Percentiles rank a stretch among this genome's conserved stretches.
Evolutionary conservation across 257 asterid species (phyloP).

Genomic region (Coffea eugenioides): DNA sequence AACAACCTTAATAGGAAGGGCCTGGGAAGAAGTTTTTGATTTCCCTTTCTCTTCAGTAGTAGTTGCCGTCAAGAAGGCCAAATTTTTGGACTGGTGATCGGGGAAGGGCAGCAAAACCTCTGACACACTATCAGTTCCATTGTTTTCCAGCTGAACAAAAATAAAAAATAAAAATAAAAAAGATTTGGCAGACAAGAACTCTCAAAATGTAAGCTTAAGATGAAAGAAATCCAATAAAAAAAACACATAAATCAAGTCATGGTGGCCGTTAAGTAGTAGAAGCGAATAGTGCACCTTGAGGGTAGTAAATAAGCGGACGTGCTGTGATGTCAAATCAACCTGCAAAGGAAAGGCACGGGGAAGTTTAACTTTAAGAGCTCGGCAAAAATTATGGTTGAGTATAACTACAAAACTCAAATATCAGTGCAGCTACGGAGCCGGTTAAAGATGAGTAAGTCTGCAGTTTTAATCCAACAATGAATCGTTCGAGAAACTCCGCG

Average conservation of each 20-base stretch:
- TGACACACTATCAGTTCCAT: conserved; percentile 55
- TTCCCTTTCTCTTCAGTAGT: conserved; percentile 71
- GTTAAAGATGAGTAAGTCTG: too few relatives aligned
- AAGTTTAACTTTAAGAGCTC: background rate
- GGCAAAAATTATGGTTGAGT: background rate
- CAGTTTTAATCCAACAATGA: background rate
- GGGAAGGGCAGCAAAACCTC: conserved; percentile 68
- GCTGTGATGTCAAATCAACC: conserved; percentile 88
- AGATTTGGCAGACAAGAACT: background rate
- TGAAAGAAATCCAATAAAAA: conserved; percentile 6
- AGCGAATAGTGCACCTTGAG: conserved; percentile 54
- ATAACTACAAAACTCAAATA: background rate
- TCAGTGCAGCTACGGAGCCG: background rate
- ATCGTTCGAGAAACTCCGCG: background rate
- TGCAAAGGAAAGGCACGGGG: conserved; percentile 37
- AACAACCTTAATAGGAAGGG: conserved; percentile 43
- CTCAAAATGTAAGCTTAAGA: background rate
- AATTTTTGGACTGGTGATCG: conserved; percentile 57
- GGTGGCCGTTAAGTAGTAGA: background rate
- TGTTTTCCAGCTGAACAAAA: conserved; percentile 58
- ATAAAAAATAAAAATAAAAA: background rate
- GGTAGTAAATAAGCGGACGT: conserved; percentile 49
- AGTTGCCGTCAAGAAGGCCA: conserved; percentile 55
- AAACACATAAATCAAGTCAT: background rate
- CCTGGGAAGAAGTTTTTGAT: conserved; percentile 48